Conservation (phyloP, 176 grass and related monocot genomes). For the Bromus sterilis region DNA sequence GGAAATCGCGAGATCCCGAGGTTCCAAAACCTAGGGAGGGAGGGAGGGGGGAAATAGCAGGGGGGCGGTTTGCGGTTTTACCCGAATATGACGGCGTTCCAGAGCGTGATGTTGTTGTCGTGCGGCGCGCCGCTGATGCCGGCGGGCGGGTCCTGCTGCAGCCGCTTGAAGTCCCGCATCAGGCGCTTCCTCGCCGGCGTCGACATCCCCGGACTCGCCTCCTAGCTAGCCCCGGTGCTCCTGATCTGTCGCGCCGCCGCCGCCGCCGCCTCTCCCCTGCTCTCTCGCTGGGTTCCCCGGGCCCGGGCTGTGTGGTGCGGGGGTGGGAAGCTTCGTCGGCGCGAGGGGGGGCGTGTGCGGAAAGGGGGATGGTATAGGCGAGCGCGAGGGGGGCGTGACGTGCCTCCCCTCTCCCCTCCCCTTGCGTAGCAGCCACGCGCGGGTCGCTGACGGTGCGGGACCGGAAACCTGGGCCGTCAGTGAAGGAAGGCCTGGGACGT, state of each 20-base stretch:
- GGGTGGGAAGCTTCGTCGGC: slow-evolving; percentile 24
- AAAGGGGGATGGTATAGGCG: neutral
- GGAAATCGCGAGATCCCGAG: neutral
- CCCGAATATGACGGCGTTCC: slow-evolving; percentile 96
- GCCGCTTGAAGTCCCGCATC: slow-evolving; percentile 90
- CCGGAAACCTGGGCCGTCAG: neutral
- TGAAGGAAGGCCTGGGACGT: neutral
- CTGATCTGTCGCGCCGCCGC: neutral
- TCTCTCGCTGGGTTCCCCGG: neutral
- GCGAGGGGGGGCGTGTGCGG: neutral
- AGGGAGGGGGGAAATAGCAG: no score
- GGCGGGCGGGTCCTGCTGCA: slow-evolving; percentile 91
- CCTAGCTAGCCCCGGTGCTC: neutral
- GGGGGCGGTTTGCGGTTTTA: neutral
- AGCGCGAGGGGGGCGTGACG: neutral
- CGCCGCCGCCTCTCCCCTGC: neutral
- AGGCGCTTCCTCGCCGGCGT: slow-evolving; percentile 94
- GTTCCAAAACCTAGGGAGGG: neutral
- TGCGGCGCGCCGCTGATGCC: slow-evolving; percentile 94
- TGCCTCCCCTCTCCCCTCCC: neutral
- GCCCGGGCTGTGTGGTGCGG: neutral
- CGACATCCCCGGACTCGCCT: slow-evolving; percentile 42
- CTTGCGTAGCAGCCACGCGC: neutral
- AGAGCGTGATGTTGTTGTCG: slow-evolving; percentile 93
- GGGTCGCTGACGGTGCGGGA: neutral